phyloP scores from a whole-genome alignment of 305 asterid genomes.

The Fraxinus angustifolia region DNA sequence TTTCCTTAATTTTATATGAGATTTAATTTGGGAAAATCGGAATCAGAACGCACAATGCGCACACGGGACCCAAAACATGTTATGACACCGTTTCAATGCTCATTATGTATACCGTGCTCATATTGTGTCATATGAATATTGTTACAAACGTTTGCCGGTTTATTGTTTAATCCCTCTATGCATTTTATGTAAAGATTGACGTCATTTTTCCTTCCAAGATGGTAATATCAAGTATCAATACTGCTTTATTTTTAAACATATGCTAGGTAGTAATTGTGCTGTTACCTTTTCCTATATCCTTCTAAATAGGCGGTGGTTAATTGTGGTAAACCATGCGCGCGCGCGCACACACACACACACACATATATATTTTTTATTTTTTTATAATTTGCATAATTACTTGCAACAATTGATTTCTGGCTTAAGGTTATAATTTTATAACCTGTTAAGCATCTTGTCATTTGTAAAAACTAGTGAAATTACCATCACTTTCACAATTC shows the following conservation, averaged over 20 bases:
- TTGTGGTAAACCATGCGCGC: background rate
- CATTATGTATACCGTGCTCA: background rate
- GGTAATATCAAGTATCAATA: background rate
- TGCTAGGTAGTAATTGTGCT: background rate
- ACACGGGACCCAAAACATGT: background rate
- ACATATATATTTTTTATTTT: background rate
- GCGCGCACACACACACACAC: too few species aligned
- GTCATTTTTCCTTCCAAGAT: background rate
- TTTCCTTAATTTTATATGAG: background rate
- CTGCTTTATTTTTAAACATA: background rate
- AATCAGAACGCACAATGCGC: background rate
- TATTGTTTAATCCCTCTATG: background rate
- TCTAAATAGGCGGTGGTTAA: background rate
- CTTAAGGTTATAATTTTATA: background rate
- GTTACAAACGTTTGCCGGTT: background rate
- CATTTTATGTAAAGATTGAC: background rate
- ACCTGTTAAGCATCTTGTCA: background rate
- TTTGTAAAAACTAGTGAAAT: background rate
- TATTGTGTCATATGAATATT: background rate
- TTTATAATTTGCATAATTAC: background rate
- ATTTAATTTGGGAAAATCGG: background rate
- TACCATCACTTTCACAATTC: background rate
- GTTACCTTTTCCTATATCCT: background rate
- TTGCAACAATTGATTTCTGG: background rate
- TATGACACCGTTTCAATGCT: background rate